Evolutionary conservation across 192 early-diverging fungal species (phyloP).

Genomic region (Neocallimastix lanati): DNA sequence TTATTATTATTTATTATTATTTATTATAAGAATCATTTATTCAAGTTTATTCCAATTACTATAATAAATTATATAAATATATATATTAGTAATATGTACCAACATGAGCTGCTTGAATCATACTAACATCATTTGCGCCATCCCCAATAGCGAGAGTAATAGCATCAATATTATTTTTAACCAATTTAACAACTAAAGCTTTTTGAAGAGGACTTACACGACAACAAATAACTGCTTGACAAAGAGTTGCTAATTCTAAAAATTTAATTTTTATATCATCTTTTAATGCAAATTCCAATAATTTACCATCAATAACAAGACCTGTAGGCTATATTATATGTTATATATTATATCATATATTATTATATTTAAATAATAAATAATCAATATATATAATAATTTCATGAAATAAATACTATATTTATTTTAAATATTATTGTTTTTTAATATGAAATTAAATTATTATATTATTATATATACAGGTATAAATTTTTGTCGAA

Average conservation of each 20-base stretch:
- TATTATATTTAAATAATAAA: too few species aligned
- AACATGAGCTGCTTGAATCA: slow-evolving; percentile 89
- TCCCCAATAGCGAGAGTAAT: slow-evolving; percentile 96
- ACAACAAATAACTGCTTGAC: slow-evolving; percentile 93
- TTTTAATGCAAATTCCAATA: slow-evolving; percentile 57
- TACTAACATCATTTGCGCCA: slow-evolving; percentile 95
- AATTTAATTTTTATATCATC: slow-evolving; percentile 48
- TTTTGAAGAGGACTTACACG: slow-evolving; percentile 97
- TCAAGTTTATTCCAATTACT: too few species aligned
- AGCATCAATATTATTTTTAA: slow-evolving; percentile 65
- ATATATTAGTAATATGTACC: slow-evolving; percentile 25
- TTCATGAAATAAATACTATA: too few species aligned
- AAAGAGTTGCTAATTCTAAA: slow-evolving; percentile 74
- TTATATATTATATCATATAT: too few species aligned
- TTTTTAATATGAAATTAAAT: too few species aligned
- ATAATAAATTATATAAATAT: too few species aligned
- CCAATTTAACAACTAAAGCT: slow-evolving; percentile 93
- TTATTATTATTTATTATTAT: too few species aligned
- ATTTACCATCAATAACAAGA: slow-evolving; percentile 80
- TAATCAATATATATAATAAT: too few species aligned
- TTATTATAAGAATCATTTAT: too few species aligned
- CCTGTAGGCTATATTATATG: neutral
- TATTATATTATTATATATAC: neutral
- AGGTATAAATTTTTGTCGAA: neutral
- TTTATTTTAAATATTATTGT: too few species aligned